Evolutionary conservation across 768 basidiomycete species (phyloP), one percentile per base, ranked within the genome.

Genomic region (Auricularia cornea): DNA sequence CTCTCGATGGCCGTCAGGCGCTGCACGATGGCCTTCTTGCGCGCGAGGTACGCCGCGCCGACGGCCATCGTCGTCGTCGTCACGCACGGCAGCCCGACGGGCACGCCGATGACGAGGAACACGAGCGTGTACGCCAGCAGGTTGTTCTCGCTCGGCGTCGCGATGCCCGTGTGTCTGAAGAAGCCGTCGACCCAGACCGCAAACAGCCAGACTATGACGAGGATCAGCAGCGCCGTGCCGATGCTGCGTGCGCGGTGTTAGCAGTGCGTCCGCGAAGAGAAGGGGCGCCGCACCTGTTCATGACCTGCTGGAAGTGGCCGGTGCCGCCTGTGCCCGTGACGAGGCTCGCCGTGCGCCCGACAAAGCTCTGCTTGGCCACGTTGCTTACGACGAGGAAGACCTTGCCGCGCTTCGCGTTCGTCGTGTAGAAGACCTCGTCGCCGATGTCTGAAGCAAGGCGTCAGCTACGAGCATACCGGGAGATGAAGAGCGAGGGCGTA

Each of bases 1-100:
- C 76, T 76, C 65, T 81, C 80, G 67, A 81, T 81, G 38, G 80
- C 79, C 1, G 80, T 80, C 26, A 81, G 69, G 66, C 79, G 80
- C 68, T 80, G 79, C 3, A 81, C 80, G 67, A 81, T 81, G 14
- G 77, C 78, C 64, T 80, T 73, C 23, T 74, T 70, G 33, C 73
- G 69, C 4, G 78, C 77, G 60, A 80, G 73, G 67, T 77, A 78
- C 3, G 79, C 77, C 26, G 80, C 78, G 59, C 80, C 78, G 66
- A 80, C 77, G 31, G 80, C 76, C 60, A 76, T 63, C 20, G 73
- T 75, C 26, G 75, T 75, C 28, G 75, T 76, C 38, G n/a, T 31
- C 18, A 57, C 54, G 30, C 28, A 29, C 28, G 80, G 80, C 1
- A 81, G 71, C 68, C 80, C 80, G 65, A 81, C 80, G 14, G 80